Conservation (phyloP, 1,284 basidiomycete genomes). For the Heterobasidion annosum region DNA sequence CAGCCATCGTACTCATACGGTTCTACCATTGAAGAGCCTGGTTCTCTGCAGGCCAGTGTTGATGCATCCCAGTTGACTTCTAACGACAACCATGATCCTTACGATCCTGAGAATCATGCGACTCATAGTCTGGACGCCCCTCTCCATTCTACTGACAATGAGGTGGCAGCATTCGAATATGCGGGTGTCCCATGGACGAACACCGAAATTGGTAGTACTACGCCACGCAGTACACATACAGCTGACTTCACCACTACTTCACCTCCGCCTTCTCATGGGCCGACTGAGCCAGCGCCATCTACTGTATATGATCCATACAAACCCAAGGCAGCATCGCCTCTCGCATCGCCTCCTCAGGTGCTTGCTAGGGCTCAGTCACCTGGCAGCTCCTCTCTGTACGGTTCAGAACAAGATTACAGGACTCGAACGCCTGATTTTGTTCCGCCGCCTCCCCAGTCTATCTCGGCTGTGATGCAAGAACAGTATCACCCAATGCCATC, state of each 20-base stretch:
- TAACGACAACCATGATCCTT: not conserved
- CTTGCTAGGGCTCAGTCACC: not conserved
- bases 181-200: not conserved
- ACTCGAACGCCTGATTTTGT: not conserved
- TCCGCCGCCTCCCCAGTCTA: constrained; percentile 2
- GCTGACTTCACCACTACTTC: not conserved
- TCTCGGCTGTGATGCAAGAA: constrained; percentile 3
- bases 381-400: not conserved
- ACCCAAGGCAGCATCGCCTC: not conserved
- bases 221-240: not conserved
- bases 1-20: too few relatives aligned
- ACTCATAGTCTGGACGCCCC: not conserved
- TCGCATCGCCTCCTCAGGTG: not conserved
- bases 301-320: constrained; percentile 1
- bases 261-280: not conserved
- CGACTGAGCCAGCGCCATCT: not conserved
- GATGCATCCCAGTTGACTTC: not conserved
- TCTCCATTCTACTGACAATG: not conserved
- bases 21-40: too few relatives aligned
- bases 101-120: not conserved
- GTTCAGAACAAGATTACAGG: not conserved
- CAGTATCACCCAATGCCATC: constrained; percentile 1
- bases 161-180: not conserved
- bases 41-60: too few relatives aligned
- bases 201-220: not conserved